Evolutionary conservation across 345 rosid species (phyloP).

Genomic region (Hevea brasiliensis): DNA sequence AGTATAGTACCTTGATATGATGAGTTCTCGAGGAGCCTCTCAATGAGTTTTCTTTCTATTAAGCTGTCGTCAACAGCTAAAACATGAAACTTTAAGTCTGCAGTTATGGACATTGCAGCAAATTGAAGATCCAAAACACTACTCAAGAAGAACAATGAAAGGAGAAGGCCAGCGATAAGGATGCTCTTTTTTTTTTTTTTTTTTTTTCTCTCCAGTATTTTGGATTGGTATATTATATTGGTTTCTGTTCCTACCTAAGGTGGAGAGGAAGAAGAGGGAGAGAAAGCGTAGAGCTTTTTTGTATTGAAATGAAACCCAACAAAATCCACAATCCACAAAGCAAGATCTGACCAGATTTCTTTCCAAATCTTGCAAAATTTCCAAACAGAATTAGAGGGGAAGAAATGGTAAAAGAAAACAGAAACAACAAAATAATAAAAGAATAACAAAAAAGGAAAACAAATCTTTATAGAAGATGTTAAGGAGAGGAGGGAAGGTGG

Average conservation of each 20-base stretch:
- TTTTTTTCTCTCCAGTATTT: no score
- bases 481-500: conserved; percentile 34
- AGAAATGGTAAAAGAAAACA: conserved; percentile 4
- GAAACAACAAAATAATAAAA: conserved; percentile 7
- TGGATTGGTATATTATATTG: no score
- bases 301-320: conserved; percentile 35
- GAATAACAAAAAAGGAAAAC: conserved; percentile 28
- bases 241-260: no score
- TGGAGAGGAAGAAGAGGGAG: not conserved
- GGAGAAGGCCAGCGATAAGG: not conserved
- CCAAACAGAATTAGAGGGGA: conserved; percentile 40
- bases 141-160: not conserved
- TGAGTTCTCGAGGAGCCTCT: conserved; percentile 47
- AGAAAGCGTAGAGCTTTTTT: not conserved
- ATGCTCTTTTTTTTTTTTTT: not conserved
- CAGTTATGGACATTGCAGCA: conserved; percentile 51
- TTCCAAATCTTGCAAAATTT: conserved; percentile 49
- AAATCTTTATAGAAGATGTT: conserved; percentile 34
- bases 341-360: conserved; percentile 54
- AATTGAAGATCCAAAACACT: conserved; percentile 21
- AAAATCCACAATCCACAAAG: conserved; percentile 41
- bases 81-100: conserved; percentile 47
- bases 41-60: conserved; percentile 49
- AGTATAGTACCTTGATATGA: conserved; percentile 45
- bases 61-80: conserved; percentile 54